Evolutionary conservation across 2,329 filamentous ascomycete species (phyloP).

Genomic region (Neobulgaria alba): DNA sequence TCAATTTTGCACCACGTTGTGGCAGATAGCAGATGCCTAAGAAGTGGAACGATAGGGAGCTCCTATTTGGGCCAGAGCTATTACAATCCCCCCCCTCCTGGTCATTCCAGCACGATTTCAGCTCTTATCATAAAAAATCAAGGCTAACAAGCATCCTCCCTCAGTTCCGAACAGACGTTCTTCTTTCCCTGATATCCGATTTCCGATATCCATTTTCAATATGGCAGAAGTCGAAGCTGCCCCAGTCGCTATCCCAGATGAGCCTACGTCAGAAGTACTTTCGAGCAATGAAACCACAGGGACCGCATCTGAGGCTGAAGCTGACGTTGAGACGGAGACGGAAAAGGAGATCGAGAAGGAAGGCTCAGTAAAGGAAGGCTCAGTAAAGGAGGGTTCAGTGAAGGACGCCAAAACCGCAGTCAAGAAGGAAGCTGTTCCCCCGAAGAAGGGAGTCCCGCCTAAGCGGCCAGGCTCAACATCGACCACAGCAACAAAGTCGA

Average conservation of each 20-base stretch:
- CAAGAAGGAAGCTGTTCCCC: conserved; percentile 27
- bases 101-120: background rate
- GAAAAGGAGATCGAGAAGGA: conserved; percentile 25
- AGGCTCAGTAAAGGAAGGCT: conserved; percentile 14
- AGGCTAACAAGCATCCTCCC: background rate
- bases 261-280: background rate
- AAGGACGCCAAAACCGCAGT: conserved; percentile 21
- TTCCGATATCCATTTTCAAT: background rate
- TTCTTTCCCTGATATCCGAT: background rate
- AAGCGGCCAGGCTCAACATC: conserved; percentile 23
- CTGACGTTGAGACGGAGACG: conserved; percentile 14
- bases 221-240: background rate
- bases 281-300: background rate
- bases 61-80: background rate
- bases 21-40: background rate
- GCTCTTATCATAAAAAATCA: background rate
- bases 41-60: background rate
- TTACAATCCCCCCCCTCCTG: background rate
- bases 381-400: conserved; percentile 12
- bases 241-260: background rate
- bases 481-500: conserved; percentile 20
- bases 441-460: conserved; percentile 20
- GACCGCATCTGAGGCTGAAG: background rate
- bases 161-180: background rate
- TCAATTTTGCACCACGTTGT: background rate